phyloP scores from a whole-genome alignment of 225 moss, liverwort and hornwort genomes.

The Climacium dendroides region DNA sequence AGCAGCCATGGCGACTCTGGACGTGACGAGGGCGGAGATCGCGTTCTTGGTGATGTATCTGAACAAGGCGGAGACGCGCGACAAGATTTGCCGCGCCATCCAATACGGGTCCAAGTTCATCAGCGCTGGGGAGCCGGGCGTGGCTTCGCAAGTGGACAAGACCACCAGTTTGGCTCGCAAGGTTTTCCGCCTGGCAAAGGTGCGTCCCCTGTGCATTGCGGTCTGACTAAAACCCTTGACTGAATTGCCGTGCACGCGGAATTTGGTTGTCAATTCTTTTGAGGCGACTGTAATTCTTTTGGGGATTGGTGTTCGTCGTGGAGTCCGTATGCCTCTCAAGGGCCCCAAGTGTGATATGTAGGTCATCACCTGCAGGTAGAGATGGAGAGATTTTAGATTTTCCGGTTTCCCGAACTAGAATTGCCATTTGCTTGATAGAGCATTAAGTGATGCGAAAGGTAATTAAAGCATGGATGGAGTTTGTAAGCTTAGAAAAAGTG shows the following conservation, averaged over 20 bases:
- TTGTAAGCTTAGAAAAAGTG: background rate
- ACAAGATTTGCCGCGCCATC: constrained; percentile 85
- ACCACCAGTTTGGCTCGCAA: constrained; percentile 93
- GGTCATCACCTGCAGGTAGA: background rate
- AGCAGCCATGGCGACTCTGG: constrained; percentile 40
- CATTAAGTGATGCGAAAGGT: background rate
- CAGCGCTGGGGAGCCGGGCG: constrained; percentile 77
- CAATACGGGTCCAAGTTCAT: constrained; percentile 96
- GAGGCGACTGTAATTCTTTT: background rate
- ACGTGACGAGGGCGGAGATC: constrained; percentile 66
- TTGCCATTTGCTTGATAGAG: background rate
- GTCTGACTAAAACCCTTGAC: background rate
- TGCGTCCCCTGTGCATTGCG: background rate
- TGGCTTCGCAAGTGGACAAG: constrained; percentile 70
- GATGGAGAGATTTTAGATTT: background rate
- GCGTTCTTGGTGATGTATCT: constrained; percentile 76
- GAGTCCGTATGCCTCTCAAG: background rate
- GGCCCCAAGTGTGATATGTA: background rate
- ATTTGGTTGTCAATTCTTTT: background rate
- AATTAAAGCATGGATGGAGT: background rate
- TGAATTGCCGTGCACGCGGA: background rate
- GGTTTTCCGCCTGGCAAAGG: constrained; percentile 84
- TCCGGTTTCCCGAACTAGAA: background rate
- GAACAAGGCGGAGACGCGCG: constrained; percentile 78
- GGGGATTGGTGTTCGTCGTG: background rate